Evolutionary conservation across 2,329 filamentous ascomycete species (phyloP), one percentile per base, ranked within the genome.

Genomic region (Alternaria conjuncta): DNA sequence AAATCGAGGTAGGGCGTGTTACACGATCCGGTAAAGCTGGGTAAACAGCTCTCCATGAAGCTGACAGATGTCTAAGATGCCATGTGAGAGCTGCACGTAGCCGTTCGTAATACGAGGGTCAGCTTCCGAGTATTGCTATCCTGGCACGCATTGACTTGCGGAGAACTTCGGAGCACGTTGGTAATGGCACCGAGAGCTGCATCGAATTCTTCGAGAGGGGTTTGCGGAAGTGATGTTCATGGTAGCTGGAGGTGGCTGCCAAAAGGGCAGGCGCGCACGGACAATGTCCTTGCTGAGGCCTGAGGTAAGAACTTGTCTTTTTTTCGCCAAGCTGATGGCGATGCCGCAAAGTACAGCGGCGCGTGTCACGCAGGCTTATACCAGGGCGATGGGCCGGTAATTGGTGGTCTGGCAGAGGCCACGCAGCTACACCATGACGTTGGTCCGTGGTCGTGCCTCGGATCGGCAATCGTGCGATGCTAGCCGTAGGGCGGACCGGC

Each of bases 401-500:
- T 73, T 72, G 69, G 69, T 64, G 68, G 43, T 47, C 36, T 50
- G 21, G 50, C 59, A 13, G 12, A 57, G 63, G 58, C 59, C 59
- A 61, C 55, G 61, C 65, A 67, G 63, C 66, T 59, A 43, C 65
- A 63, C 71, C 71, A 66, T 69, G 64, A 69, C 57, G 67, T 65
- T 68, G 68, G 67, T 59, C 64, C 60, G 66, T 67, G 54, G 62
- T 65, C 25, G 64, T 63, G 66, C 61, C 68, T 70, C 63, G 55
- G 74, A 77, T 78, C 71, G 66, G 72, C 68, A 70, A 74, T 75
- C 70, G 68, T 70, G 70, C 70, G 68, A 68, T 63, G 64, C 66
- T 68, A 62, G 65, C 66, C 55, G 66, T 61, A 66, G 53, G 57
- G 58, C 49, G 69, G 70, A 68, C 63, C 61, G 61, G 54, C 60